Percentiles rank a stretch among this genome's conserved stretches.
These are phyloP conservation scores for Rutstroemia sp. DNA, from an alignment of 2,329 filamentous ascomycete genomes.

Conservation along the genomic window DNA sequence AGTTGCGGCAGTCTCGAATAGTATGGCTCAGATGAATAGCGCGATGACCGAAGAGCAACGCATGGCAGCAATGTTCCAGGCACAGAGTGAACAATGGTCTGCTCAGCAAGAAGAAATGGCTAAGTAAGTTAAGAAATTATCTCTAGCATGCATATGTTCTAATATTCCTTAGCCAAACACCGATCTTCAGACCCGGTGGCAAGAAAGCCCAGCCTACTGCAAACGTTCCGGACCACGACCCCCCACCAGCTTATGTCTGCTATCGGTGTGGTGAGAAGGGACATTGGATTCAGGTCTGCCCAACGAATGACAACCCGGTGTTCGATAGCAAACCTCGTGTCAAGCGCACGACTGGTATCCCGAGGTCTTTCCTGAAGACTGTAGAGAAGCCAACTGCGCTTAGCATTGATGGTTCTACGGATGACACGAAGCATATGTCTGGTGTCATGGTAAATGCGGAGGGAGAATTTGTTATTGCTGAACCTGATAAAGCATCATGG, in stretches of 20 bases:
- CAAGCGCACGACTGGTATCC: conserved; percentile 95
- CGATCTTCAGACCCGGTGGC: conserved; percentile 50
- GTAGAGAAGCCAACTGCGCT: conserved; percentile 83
- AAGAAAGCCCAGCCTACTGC: conserved; percentile 42
- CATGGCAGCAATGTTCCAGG: conserved; percentile 84
- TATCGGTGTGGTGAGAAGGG: conserved; percentile 95
- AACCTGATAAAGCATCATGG: conserved; percentile 93
- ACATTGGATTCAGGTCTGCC: conserved; percentile 98
- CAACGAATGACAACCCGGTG: conserved; percentile 95
- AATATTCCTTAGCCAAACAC: conserved; percentile 44
- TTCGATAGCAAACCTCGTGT: conserved; percentile 91
- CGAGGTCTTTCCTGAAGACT: conserved; percentile 88
- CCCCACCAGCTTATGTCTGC: conserved; percentile 90
- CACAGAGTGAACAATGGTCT: conserved; percentile 86
- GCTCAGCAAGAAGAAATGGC: conserved; percentile 91
- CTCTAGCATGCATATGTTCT: conserved; percentile 33
- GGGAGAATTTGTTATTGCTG: conserved; percentile 93
- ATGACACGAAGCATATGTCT: conserved; percentile 73
- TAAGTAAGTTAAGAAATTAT: conserved; percentile 46
- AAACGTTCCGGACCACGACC: conserved; percentile 85
- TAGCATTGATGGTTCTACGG: conserved; percentile 65
- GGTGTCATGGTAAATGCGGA: conserved; percentile 97
- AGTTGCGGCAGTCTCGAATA: conserved; percentile 44
- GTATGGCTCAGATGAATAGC: conserved; percentile 59
- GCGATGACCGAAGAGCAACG: conserved; percentile 91